Evolutionary conservation across 1,139 yeast genomes (phyloP).

Genomic region (Wickerhamiella infanticola): DNA sequence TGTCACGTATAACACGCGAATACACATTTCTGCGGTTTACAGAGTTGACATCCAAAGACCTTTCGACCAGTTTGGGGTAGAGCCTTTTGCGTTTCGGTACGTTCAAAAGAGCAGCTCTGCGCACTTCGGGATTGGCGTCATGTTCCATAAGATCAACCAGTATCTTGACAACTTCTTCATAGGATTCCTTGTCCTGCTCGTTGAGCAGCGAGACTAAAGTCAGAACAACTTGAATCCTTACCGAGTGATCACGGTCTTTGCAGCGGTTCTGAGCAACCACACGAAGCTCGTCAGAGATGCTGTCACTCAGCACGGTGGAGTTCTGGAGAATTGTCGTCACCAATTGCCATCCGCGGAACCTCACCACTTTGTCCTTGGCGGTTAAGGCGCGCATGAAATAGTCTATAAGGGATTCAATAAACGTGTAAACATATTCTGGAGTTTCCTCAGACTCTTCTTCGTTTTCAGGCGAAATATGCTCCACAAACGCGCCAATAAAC

Average conservation of each 20-base stretch:
- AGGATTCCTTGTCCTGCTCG: constrained; percentile 30
- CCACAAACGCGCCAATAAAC: constrained; percentile 53
- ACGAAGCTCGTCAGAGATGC: constrained; percentile 47
- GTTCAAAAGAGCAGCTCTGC: constrained; percentile 70
- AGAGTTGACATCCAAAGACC: constrained; percentile 69
- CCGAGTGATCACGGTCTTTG: constrained; percentile 62
- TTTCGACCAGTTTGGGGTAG: constrained; percentile 47
- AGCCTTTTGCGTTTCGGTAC: constrained; percentile 41
- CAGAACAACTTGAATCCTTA: constrained; percentile 69
- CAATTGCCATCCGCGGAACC: constrained; percentile 69
- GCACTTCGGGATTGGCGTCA: constrained; percentile 78
- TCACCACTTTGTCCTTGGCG: constrained; percentile 58
- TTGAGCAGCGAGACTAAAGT: constrained; percentile 70
- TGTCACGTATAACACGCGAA: constrained; percentile 48
- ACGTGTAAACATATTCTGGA: constrained; percentile 28
- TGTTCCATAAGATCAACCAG: constrained; percentile 45
- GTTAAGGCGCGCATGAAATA: constrained; percentile 63
- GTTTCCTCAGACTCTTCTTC: constrained; percentile 22
- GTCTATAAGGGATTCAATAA: constrained; percentile 46
- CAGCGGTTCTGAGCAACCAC: constrained; percentile 49
- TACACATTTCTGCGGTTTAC: constrained; percentile 60
- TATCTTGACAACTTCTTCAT: constrained; percentile 17
- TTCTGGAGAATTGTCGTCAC: constrained; percentile 59
- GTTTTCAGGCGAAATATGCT: constrained; percentile 30
- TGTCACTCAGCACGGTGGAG: constrained; percentile 63